Base-by-base conservation (phyloP, 75 land plant species). In the Cunninghamia lanceolata region DNA sequence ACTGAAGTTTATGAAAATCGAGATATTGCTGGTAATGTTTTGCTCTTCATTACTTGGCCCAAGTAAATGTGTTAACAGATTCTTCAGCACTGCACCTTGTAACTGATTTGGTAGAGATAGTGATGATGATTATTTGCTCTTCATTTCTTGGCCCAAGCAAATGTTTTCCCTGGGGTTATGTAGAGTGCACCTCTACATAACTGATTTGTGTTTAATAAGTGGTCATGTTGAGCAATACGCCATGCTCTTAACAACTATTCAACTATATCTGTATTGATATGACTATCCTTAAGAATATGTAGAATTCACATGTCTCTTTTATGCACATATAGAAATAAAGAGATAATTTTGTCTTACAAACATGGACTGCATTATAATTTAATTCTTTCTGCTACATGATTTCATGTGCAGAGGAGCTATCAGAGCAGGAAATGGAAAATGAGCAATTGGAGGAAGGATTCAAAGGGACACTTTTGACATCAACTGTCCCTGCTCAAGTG, bases 1-100 rank as follows among this genome's bases (percentile, higher is more conserved):
- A 92, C 95, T 42, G 95, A 98, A 83, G 89, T 96, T 70, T 93
- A 95, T 89, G 97, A 98, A 85, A 87, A 98, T 53, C 96, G 99
- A 38, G 99, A 98, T 86, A 98, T 98, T 85, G 97, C 99, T 87
- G 99, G 99, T 96, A 94, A 91, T 59, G 47, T 42, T 79, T 19
- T 25, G 9, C 11, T 79, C 46, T 42, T 25, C 47, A 79, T 43
- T 79, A 25, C 82, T 43, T 43, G 28, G n/a, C 47, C 13, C 21
- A 79, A 79, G 46, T 43, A 43, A 73, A 73, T 73, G 3, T 73
- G 36, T 34, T 84, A 38, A 16, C 68, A 83, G 38, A 53, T 17
- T 52, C 35, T 50, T 50, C 14, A 42, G 30, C 68, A 38, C 9
- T n/a, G 56, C 36, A 52, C 56, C 4, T 42, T 40, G 89, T 87